These are phyloP conservation scores for Alternaria panax DNA, from an alignment of 2,329 filamentous ascomycete species.

Conservation along the genomic window DNA sequence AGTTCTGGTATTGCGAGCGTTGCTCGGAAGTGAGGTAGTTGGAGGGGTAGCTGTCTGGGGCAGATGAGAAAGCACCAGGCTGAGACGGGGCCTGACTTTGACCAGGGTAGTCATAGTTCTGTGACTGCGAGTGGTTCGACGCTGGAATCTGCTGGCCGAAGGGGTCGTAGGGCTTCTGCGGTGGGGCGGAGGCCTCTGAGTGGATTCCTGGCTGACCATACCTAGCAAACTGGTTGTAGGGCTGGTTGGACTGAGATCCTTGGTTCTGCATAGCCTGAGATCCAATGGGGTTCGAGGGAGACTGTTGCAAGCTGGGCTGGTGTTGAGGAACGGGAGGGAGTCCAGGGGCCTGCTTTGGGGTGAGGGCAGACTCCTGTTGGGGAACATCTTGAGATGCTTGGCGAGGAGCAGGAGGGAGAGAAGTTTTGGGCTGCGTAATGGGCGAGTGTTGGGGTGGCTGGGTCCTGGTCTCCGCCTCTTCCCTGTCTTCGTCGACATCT, in stretches of 20 bases:
- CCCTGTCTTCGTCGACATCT: conserved; percentile 91
- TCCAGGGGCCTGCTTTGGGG: conserved; percentile 67
- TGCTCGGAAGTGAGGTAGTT: conserved; percentile 81
- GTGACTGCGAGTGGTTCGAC: conserved; percentile 45
- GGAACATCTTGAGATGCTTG: conserved; percentile 52
- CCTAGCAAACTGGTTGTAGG: conserved; percentile 72
- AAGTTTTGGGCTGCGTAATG: conserved; percentile 81
- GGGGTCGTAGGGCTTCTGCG: conserved; percentile 85
- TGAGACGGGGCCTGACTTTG: conserved; percentile 66
- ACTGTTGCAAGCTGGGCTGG: conserved; percentile 54
- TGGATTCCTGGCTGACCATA: conserved; percentile 69
- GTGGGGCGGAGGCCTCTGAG: conserved; percentile 66
- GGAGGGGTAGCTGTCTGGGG: conserved; percentile 79
- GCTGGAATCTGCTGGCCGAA: conserved; percentile 76
- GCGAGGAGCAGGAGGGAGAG: conserved; percentile 75
- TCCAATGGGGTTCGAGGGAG: conserved; percentile 56
- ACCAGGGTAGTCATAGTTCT: conserved; percentile 57
- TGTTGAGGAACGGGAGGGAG: conserved; percentile 67
- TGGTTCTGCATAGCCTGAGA: conserved; percentile 64
- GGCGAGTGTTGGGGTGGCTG: conserved; percentile 95
- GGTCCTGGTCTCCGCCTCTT: conserved; percentile 92
- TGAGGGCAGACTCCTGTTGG: conserved; percentile 52
- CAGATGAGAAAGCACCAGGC: conserved; percentile 74
- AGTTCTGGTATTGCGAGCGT: conserved; percentile 74
- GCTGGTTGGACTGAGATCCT: conserved; percentile 52